phyloP scores from a whole-genome alignment of 495 filamentous ascomycete species.

The Cryomyces minteri region DNA sequence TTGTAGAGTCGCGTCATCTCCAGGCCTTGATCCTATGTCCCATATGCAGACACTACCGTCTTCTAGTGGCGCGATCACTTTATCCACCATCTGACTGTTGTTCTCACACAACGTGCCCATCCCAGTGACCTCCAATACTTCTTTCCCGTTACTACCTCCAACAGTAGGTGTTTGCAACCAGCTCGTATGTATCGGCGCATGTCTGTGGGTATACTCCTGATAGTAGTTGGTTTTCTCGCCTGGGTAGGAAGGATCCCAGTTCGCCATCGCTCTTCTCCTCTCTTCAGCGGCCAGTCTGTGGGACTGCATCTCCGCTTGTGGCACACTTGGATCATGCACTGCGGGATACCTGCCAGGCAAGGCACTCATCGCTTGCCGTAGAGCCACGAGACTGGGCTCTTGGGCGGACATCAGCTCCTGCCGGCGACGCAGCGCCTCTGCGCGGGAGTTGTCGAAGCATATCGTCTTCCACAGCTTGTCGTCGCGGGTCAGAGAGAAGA shows the following conservation, averaged over 20 bases:
- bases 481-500: conserved; percentile 54
- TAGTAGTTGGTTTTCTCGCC: conserved; percentile 60
- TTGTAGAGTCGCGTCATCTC: conserved; percentile 24
- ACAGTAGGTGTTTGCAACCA: conserved; percentile 50
- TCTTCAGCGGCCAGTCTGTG: conserved; percentile 16
- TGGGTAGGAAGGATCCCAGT: conserved; percentile 68
- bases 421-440: conserved; percentile 29
- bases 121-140: conserved; percentile 28
- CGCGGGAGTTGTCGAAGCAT: conserved; percentile 52
- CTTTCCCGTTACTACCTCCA: conserved; percentile 15
- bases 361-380: conserved; percentile 16
- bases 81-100: conserved; percentile 26
- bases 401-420: conserved; percentile 20
- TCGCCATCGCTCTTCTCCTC: conserved; percentile 39
- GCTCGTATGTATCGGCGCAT: conserved; percentile 51
- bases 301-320: conserved; percentile 16
- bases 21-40: conserved; percentile 43
- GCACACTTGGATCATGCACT: conserved; percentile 4
- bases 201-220: conserved; percentile 68
- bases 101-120: conserved; percentile 43
- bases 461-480: conserved; percentile 55
- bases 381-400: conserved; percentile 12
- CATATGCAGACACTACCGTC: conserved; percentile 76
- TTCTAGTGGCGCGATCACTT: conserved; percentile 62
- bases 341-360: conserved; percentile 8